Percentiles rank a stretch among this genome's conserved stretches.
These are phyloP conservation scores for Hansenula lynferdii DNA, from an alignment of 1,139 yeast species.

Conservation along the genomic window DNA sequence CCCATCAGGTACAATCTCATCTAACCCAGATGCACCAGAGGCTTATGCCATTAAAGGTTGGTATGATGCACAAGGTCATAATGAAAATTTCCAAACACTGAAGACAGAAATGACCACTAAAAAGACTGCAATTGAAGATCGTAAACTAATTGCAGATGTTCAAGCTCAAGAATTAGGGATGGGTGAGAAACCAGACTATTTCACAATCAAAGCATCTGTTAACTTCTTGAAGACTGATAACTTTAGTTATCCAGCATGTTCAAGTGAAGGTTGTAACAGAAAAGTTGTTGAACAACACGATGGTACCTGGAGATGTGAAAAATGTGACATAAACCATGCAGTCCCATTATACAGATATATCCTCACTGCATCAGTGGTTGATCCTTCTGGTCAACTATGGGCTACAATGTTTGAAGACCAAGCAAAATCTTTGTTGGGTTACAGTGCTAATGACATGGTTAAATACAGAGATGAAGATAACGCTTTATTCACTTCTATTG, in stretches of 20 bases:
- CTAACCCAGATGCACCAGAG: conserved; percentile 87
- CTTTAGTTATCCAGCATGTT: conserved; percentile 91
- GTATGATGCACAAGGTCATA: conserved; percentile 79
- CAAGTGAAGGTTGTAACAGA: conserved; percentile 68
- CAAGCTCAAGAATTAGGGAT: conserved; percentile 68
- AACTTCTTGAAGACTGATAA: conserved; percentile 68
- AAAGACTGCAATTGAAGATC: conserved; percentile 34
- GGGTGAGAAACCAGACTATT: conserved; percentile 75
- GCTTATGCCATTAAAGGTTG: conserved; percentile 90
- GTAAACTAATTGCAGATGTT: conserved; percentile 65
- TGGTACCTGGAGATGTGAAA: conserved; percentile 90
- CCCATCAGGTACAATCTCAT: conserved; percentile 66
- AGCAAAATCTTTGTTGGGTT: conserved; percentile 65
- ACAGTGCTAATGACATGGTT: conserved; percentile 63
- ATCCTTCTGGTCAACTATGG: conserved; percentile 83
- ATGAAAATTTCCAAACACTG: conserved; percentile 57
- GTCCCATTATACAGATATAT: conserved; percentile 79
- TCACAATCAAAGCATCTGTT: conserved; percentile 68
- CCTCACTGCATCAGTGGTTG: conserved; percentile 66
- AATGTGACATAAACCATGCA: conserved; percentile 66
- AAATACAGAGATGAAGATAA: conserved; percentile 45
- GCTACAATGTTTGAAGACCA: conserved; percentile 82
- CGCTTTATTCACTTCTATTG: conserved; percentile 40
- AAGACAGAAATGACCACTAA: conserved; percentile 36
- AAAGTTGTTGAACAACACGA: conserved; percentile 73